A percentile compares a stretch with the other conserved stretches of the same genome.
Evolutionary conservation across 2,329 filamentous ascomycete genomes (phyloP).

Genomic region (Talaromyces sp.): DNA sequence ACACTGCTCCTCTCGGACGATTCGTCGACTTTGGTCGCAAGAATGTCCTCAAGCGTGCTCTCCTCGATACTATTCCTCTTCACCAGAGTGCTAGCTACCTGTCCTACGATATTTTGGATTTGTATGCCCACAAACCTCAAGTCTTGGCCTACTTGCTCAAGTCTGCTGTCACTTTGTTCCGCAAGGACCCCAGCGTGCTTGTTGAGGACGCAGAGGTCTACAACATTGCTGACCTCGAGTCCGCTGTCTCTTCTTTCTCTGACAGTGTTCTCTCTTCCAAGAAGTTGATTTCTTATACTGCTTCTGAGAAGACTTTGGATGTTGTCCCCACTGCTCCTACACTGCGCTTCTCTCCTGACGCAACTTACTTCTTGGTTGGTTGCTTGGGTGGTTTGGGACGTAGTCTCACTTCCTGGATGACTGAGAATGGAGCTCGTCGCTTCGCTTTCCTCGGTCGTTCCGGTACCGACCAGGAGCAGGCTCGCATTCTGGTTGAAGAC

Average conservation of each 20-base stretch:
- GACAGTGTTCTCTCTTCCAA: neutral
- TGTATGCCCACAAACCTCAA: slow-evolving; percentile 1
- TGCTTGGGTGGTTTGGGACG: slow-evolving; percentile 30
- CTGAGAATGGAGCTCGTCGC: slow-evolving; percentile 48
- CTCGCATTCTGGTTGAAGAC: slow-evolving; percentile 19
- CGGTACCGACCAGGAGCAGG: slow-evolving; percentile 16
- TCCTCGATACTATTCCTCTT: slow-evolving; percentile 3
- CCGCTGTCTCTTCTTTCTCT: slow-evolving; percentile 2
- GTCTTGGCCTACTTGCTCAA: slow-evolving; percentile 3
- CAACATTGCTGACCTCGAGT: neutral
- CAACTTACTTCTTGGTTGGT: slow-evolving; percentile 28
- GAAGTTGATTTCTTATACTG: neutral
- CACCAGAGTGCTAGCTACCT: slow-evolving; percentile 13
- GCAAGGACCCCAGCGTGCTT: neutral
- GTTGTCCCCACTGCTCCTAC: neutral
- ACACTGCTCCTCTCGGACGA: slow-evolving; percentile 26
- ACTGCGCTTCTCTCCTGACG: neutral
- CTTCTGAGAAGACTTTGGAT: neutral
- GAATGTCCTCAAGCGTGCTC: slow-evolving; percentile 18
- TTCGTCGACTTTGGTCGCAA: slow-evolving; percentile 32
- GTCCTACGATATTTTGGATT: slow-evolving; percentile 1
- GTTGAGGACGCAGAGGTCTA: neutral
- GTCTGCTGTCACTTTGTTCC: neutral
- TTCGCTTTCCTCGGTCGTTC: slow-evolving; percentile 54
- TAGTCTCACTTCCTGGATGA: slow-evolving; percentile 40